Percentiles rank a stretch among this genome's conserved stretches.
Evolutionary conservation across 2,329 filamentous ascomycete genomes (phyloP).

Genomic region (Akanthomyces uredinophilus): DNA sequence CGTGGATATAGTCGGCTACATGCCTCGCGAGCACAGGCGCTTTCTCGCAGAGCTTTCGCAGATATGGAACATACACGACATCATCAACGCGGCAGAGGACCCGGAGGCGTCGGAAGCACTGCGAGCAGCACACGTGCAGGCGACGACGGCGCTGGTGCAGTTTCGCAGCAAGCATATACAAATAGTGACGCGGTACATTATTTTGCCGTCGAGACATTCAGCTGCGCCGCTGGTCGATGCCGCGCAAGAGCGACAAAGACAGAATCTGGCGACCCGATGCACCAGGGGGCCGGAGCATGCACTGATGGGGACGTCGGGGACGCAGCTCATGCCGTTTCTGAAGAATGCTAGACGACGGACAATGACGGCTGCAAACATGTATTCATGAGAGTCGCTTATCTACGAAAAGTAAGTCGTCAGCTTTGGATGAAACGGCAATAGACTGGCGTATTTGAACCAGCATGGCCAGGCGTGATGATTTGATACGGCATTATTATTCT

Average conservation of each 20-base stretch:
- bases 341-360: not conserved
- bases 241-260: too few relatives aligned
- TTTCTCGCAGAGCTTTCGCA: not conserved
- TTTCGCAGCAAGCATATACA: slow-evolving; percentile 84
- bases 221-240: too few relatives aligned
- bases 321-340: not conserved
- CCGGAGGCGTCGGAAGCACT: slow-evolving; percentile 45
- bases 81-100: slow-evolving; percentile 63
- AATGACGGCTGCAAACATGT: too few relatives aligned
- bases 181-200: slow-evolving; percentile 85
- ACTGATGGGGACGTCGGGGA: slow-evolving; percentile 68
- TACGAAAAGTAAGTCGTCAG: too few relatives aligned
- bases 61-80: slow-evolving; percentile 61
- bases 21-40: slow-evolving; percentile 49
- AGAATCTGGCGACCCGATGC: too few relatives aligned
- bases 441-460: too few relatives aligned
- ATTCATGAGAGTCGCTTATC: too few relatives aligned
- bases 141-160: slow-evolving; percentile 66
- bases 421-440: too few relatives aligned
- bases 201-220: slow-evolving; percentile 61
- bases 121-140: slow-evolving; percentile 56
- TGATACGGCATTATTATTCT: not conserved
- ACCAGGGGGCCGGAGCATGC: slow-evolving; percentile 23
- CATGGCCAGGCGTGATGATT: not conserved
- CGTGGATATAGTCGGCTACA: slow-evolving; percentile 75